Base-by-base conservation (phyloP, 164 flowering plant genomes). In the Vitis riparia region DNA sequence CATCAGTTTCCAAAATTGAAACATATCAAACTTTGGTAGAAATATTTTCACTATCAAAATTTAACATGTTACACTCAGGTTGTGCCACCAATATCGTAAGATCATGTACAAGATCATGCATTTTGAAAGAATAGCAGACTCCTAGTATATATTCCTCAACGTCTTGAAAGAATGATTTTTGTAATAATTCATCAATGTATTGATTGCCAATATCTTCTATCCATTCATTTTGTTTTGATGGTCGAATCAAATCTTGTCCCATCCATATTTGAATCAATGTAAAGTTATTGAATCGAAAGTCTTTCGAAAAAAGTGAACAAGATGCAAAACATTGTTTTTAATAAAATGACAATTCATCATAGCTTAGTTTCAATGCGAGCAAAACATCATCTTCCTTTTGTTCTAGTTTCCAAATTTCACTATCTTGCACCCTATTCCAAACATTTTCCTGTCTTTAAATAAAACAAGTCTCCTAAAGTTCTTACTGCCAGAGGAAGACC, bases 401-500 rank as follows among this genome's bases (percentile, higher is more conserved):
- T 5, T 29, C 17, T 6, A 53, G 9, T 13, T 14, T 5, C 48
- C 59, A 66, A 12, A 52, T 30, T 16, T 66, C 59, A 15, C 17
- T 53, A 13, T 66, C 57, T 51, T 44, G 23, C 37, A 66, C 17
- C 8, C 13, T 11, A 2, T 23, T 1, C 68, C 68, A 66, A 6
- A 23, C 58, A 6, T 13, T 23, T 15, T 66, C 68, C 1, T 53
- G 14, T 1, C 19, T 66, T 66, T 1, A 17, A 63, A 9, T 8
- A 15, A 51, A 63, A 8, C 23, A 16, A 14, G 53, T 51, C 19
- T n/a, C 66, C 66, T 12, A 63, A 48, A 5, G 29, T 63, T 27
- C 12, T 63, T 4, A 63, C 15, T 10, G 66, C 66, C 10, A 63
- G 29, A 63, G 66, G 66, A 17, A 63, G 52, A 2, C 66, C 66